These are phyloP conservation scores for Colletotrichum sp. DNA, from an alignment of 2,329 filamentous ascomycete genomes.

Conservation along the genomic window DNA sequence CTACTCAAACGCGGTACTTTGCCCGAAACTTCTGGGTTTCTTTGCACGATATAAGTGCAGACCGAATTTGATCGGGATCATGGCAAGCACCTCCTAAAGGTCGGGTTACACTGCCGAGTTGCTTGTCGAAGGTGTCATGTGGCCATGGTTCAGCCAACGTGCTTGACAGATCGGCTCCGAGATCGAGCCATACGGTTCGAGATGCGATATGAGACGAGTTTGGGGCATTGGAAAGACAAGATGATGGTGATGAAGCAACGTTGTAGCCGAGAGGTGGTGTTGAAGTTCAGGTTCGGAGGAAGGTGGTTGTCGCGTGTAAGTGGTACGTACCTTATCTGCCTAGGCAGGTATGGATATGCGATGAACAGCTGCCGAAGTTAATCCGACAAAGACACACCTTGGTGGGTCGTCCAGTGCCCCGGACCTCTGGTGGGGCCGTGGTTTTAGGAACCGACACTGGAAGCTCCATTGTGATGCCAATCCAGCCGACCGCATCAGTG, in stretches of 20 bases:
- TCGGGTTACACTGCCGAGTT: not conserved
- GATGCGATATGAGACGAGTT: not conserved
- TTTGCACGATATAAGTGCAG: not conserved
- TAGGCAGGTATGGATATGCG: not conserved
- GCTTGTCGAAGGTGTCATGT: not conserved
- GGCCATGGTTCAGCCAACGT: not conserved
- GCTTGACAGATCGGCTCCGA: not conserved
- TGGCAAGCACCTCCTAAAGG: not conserved
- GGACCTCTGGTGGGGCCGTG: conserved; percentile 17
- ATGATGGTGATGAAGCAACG: not conserved
- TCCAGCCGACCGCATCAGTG: conserved; percentile 6
- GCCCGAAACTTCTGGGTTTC: not conserved
- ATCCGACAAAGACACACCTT: not conserved
- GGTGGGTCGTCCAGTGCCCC: not conserved
- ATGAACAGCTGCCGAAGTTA: not conserved
- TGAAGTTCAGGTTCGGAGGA: not conserved
- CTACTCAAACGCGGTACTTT: not conserved
- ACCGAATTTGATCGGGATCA: not conserved
- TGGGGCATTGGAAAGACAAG: not conserved
- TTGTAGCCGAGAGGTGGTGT: not conserved
- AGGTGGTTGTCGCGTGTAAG: not conserved
- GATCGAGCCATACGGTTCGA: not conserved
- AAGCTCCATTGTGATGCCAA: conserved; percentile 4
- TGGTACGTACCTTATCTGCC: not conserved
- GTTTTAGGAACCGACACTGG: conserved; percentile 8